Evolutionary conservation across 2,329 filamentous ascomycete species (phyloP).

Genomic region (Beauveria bassiana): DNA sequence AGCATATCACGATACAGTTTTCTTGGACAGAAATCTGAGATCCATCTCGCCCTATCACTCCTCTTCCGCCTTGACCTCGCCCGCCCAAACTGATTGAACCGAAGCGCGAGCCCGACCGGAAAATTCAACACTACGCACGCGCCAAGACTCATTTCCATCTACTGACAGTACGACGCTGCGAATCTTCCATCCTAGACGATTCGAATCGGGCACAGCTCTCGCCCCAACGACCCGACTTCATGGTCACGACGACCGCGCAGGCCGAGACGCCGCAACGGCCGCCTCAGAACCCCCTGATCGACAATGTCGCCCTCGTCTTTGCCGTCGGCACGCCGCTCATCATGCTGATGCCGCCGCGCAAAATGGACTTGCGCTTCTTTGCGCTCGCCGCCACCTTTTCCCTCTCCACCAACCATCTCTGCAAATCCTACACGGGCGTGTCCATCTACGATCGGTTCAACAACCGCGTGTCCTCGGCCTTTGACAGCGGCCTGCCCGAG

Average conservation of each 20-base stretch:
- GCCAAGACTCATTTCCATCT: not conserved
- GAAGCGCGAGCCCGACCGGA: not conserved
- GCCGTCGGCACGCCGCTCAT: conserved; percentile 39
- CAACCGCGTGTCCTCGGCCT: conserved; percentile 34
- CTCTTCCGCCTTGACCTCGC: not conserved
- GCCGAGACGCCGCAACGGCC: conserved; percentile 17
- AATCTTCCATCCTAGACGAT: not conserved
- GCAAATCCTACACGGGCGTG: conserved; percentile 47
- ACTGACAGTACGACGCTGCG: not conserved
- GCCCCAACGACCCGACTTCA: not conserved
- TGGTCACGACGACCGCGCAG: conserved; percentile 4
- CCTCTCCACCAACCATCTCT: conserved; percentile 47
- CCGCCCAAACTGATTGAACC: not conserved
- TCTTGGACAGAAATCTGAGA: not conserved
- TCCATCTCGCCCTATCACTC: not conserved
- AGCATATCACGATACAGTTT: not conserved
- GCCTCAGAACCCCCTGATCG: conserved; percentile 30
- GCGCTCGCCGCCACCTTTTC: conserved; percentile 43
- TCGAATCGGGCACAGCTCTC: not conserved
- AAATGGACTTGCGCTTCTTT: conserved; percentile 41
- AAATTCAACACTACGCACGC: not conserved
- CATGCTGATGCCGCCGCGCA: conserved; percentile 44
- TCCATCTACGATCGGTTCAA: conserved; percentile 42
- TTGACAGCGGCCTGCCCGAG: conserved; percentile 50
- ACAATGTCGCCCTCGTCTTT: conserved; percentile 40